Base-by-base conservation (phyloP, 129 eudicot genomes). In the Escallonia rubra region DNA sequence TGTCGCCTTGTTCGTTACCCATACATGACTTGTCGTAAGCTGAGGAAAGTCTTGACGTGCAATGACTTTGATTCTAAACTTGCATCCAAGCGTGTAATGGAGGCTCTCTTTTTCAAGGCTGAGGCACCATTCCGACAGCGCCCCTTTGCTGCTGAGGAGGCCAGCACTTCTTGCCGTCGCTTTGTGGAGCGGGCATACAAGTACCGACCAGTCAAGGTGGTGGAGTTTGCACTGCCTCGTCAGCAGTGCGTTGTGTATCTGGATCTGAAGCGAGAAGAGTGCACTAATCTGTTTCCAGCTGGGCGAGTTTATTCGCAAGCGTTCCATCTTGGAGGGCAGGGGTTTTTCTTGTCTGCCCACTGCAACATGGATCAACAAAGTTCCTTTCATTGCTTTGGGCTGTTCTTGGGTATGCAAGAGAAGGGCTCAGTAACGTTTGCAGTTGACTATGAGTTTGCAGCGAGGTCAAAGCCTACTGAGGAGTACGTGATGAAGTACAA, bases 401-500 rank as follows among this genome's bases (percentile, higher is more conserved):
- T 89, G 66, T 92, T 92, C 60, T 71, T 92, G 78, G 96, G 91
- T 0, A 92, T 89, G 96, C 90, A 82, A 59, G 91, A 82, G 67
- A 88, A 85, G 72, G 91, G 88, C 12, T 69, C 83, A 6, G 80
- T 72, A 4, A 63, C 79, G 3, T 83, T 86, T 77, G 63, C 88
- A 0, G 96, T 92, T 60, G 96, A 92, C 75, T 92, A 80, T 5
- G 96, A 92, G 78, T 92, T 92, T 86, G 81, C 96, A 10, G 81
- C 86, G 1, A 76, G 98, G 78, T 74, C 79, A 47, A 88, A 78
- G 68, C 81, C 82, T 0, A 40, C 43, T 0, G 86, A 82, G 61
- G 91, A 78, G 58, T 92, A 50, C 56, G 70, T 69, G 45, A 84
- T 82, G 73, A 92, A 82, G 72, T 86, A 81, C n/a, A 84, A 71